Conservation (phyloP, 495 filamentous ascomycete genomes). For the Hypoxylon lenormandii region DNA sequence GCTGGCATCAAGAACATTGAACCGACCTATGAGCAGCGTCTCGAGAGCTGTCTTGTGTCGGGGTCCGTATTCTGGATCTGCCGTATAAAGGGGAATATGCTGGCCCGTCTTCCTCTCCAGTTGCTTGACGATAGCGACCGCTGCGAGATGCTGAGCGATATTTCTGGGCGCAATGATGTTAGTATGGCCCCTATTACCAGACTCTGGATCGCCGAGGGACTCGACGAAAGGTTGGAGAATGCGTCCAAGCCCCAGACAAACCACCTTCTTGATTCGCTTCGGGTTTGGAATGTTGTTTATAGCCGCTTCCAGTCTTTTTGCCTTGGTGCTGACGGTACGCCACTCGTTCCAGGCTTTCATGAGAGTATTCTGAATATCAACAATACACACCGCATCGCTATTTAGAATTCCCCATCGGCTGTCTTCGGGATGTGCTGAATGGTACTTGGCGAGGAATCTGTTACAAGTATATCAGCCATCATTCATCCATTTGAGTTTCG, state of each 20-base stretch:
- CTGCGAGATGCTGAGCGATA: conserved; percentile 31
- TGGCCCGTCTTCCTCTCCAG: conserved; percentile 13
- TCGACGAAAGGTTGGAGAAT: not conserved
- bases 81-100: conserved; percentile 13
- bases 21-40: conserved; percentile 1
- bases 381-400: not conserved
- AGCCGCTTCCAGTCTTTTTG: conserved; percentile 11
- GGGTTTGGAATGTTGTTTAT: conserved; percentile 27
- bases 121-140: conserved; percentile 18
- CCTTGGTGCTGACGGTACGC: conserved; percentile 12
- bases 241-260: conserved; percentile 29
- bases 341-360: conserved; percentile 20
- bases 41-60: conserved; percentile 23
- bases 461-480: not conserved
- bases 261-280: conserved; percentile 24
- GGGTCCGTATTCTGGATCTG: conserved; percentile 28
- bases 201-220: not conserved
- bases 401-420: not conserved
- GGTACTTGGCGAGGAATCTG: conserved; percentile 26
- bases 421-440: not conserved
- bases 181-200: not conserved
- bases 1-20: conserved; percentile 26
- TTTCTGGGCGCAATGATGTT: conserved; percentile 17
- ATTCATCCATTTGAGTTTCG: not conserved
- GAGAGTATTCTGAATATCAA: conserved; percentile 16